Percentiles rank a stretch among this genome's conserved stretches.
phyloP scores from a whole-genome alignment of 768 basidiomycete species.

The Tubosaeta brunneosetosa region DNA sequence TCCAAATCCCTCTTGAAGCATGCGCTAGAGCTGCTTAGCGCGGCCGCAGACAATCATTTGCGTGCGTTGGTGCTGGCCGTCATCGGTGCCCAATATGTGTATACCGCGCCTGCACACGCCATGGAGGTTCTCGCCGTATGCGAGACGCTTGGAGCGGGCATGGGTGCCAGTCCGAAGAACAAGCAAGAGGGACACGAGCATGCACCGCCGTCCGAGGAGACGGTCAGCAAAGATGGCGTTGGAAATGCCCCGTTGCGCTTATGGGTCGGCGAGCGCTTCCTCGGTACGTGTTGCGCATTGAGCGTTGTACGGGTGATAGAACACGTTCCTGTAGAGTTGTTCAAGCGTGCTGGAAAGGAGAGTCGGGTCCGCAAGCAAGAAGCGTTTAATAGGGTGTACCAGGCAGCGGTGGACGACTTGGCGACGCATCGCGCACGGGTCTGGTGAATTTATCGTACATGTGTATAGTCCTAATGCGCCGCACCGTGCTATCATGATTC shows the following conservation, averaged over 20 bases:
- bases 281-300: slow-evolving; percentile 39
- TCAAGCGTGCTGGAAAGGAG: slow-evolving; percentile 52
- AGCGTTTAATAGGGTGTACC: slow-evolving; percentile 36
- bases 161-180: slow-evolving; percentile 42
- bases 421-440: slow-evolving; percentile 12
- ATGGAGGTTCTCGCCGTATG: slow-evolving; percentile 59
- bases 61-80: slow-evolving; percentile 67
- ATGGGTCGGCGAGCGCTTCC: slow-evolving; percentile 69
- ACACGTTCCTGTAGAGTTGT: slow-evolving; percentile 42
- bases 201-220: neutral
- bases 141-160: slow-evolving; percentile 65
- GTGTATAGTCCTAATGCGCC: neutral
- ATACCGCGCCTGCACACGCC: slow-evolving; percentile 68
- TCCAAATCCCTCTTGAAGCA: slow-evolving; percentile 45
- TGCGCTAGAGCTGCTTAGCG: slow-evolving; percentile 54
- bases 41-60: slow-evolving; percentile 65
- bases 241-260: slow-evolving; percentile 64
- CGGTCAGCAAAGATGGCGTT: slow-evolving; percentile 29
- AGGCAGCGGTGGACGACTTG: slow-evolving; percentile 21
- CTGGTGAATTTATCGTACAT: slow-evolving; percentile 6
- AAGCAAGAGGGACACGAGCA: slow-evolving; percentile 3
- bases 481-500: too few relatives aligned
- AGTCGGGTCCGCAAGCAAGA: slow-evolving; percentile 44
- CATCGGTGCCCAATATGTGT: slow-evolving; percentile 64
- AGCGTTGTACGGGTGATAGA: neutral